These are phyloP conservation scores for Heliocybe sulcata DNA, from an alignment of 1,284 basidiomycete species.

Conservation along the genomic window DNA sequence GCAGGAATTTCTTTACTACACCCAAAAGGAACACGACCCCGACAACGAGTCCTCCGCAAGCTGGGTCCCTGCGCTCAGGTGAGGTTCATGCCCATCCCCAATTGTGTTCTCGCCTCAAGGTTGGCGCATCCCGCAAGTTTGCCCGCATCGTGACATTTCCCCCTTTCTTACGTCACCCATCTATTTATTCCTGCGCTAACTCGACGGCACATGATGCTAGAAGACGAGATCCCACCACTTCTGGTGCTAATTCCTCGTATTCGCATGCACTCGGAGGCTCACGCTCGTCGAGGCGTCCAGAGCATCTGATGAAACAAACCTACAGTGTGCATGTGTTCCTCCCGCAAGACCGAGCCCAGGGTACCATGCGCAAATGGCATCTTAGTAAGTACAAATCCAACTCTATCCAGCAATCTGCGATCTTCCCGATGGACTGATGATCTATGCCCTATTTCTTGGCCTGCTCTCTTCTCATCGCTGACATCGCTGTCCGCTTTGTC, in stretches of 20 bases:
- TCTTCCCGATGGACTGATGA: slow-evolving; percentile 10
- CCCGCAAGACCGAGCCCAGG: slow-evolving; percentile 55
- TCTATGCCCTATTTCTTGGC: slow-evolving; percentile 1
- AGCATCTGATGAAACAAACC: slow-evolving; percentile 75
- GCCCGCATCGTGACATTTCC: slow-evolving; percentile 5
- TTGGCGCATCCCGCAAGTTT: not conserved
- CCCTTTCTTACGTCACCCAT: slow-evolving; percentile 2
- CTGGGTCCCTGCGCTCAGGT: slow-evolving; percentile 25
- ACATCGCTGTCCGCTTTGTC: not conserved
- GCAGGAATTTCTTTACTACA: slow-evolving; percentile 75
- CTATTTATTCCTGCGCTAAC: not conserved
- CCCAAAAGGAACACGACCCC: not conserved
- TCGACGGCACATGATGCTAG: slow-evolving; percentile 1
- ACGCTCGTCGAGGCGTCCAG: slow-evolving; percentile 17
- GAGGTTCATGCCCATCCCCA: slow-evolving; percentile 14
- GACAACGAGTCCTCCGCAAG: slow-evolving; percentile 11
- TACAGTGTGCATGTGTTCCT: slow-evolving; percentile 73
- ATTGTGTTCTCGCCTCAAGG: not conserved
- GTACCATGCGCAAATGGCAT: slow-evolving; percentile 71
- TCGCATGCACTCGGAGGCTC: slow-evolving; percentile 6
- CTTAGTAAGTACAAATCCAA: slow-evolving; percentile 47
- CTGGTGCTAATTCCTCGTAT: not conserved
- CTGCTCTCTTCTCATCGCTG: slow-evolving; percentile 1
- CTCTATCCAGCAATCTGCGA: not conserved
- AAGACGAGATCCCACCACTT: not conserved